Conservation (phyloP, 257 asterid species). For the Ophiorrhiza pumila region DNA sequence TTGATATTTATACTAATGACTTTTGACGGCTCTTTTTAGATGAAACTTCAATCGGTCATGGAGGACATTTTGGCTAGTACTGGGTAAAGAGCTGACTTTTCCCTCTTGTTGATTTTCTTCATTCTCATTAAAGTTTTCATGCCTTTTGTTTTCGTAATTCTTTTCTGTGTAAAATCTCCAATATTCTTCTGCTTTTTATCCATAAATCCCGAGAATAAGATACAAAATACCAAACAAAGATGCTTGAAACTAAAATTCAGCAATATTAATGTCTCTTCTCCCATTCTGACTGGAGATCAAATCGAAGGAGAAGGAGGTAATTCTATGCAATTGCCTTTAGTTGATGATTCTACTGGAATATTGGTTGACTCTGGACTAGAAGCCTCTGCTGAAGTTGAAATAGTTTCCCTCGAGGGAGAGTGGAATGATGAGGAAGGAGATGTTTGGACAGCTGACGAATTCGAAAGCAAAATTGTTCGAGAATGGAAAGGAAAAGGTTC, state of each 20-base stretch:
- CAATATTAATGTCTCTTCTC: constrained; percentile 21
- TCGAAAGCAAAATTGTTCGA: constrained; percentile 19
- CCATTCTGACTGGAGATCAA: constrained; percentile 36
- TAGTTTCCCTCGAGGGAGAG: constrained; percentile 37
- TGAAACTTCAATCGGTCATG: constrained; percentile 17
- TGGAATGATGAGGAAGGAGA: constrained; percentile 19
- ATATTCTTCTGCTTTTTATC: constrained; percentile 6
- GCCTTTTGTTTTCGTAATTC: not conserved
- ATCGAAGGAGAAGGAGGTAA: constrained; percentile 35
- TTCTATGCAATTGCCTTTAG: constrained; percentile 28
- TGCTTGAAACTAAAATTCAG: constrained; percentile 36
- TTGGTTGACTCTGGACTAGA: constrained; percentile 33
- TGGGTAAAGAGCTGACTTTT: constrained; percentile 17
- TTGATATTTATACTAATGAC: not conserved
- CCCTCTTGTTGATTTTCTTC: not conserved
- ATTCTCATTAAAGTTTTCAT: not conserved
- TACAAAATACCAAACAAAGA: constrained; percentile 16
- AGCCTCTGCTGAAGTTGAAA: constrained; percentile 37
- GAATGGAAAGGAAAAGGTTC: constrained; percentile 32
- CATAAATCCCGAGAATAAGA: constrained; percentile 23
- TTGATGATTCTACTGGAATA: constrained; percentile 31
- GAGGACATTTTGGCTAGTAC: constrained; percentile 7
- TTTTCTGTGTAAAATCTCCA: constrained; percentile 3
- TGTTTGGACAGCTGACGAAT: constrained; percentile 31
- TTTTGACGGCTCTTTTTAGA: not conserved